Conservation (phyloP, 129 eudicot genomes). For the Scalesia atractyloides region DNA sequence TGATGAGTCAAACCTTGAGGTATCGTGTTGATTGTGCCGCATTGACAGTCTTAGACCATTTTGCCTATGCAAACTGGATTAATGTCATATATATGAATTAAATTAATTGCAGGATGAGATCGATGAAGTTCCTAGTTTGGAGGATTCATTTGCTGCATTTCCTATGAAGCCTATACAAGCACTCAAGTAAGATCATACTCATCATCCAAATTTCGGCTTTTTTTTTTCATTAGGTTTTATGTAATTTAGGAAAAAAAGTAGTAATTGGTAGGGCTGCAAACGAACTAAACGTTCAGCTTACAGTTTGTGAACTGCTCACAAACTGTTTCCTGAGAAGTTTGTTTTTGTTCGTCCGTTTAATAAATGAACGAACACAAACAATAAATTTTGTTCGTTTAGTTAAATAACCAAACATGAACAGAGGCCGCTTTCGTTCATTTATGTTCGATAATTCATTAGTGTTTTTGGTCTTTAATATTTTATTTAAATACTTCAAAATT, state of each 20-base stretch:
- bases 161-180: slow-evolving; percentile 96
- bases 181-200: slow-evolving; percentile 63
- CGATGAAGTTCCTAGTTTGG: slow-evolving; percentile 63
- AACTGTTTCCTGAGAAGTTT: too few relatives aligned
- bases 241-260: slow-evolving; percentile 4
- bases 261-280: neutral
- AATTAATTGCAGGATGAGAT: slow-evolving; percentile 56
- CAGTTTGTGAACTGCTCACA: too few relatives aligned
- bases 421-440: too few relatives aligned
- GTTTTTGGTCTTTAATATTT: too few relatives aligned
- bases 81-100: neutral
- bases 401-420: too few relatives aligned
- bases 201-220: slow-evolving; percentile 7
- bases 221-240: neutral
- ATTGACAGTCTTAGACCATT: neutral
- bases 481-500: too few relatives aligned
- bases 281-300: too few relatives aligned
- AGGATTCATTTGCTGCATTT: slow-evolving; percentile 77
- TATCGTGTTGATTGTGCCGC: slow-evolving; percentile 28
- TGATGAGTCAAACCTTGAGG: slow-evolving; percentile 54
- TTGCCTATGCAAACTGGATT: neutral
- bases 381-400: too few relatives aligned
- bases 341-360: too few relatives aligned
- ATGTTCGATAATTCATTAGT: too few relatives aligned
- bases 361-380: too few relatives aligned